Conservation (phyloP, 495 filamentous ascomycete genomes). For the Tuber aestivum region DNA sequence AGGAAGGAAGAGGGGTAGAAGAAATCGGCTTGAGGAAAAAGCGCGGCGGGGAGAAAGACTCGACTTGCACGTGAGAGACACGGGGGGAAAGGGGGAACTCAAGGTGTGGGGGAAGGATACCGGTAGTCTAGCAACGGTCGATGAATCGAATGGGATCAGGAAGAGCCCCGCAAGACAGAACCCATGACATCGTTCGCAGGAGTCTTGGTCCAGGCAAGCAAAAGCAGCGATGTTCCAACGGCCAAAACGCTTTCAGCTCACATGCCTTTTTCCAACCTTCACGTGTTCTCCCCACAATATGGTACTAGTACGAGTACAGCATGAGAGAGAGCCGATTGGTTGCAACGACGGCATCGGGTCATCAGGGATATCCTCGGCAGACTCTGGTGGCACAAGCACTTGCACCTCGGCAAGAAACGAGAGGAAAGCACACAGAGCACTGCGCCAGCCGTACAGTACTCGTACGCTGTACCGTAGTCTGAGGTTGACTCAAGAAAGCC, state of each 20-base stretch:
- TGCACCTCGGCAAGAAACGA: neutral
- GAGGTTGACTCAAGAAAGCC: neutral
- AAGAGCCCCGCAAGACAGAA: neutral
- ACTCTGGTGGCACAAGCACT: too few relatives aligned
- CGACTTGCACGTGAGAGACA: neutral
- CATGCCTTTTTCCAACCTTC: neutral
- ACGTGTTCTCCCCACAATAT: neutral
- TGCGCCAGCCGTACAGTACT: too few relatives aligned
- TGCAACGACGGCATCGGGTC: neutral
- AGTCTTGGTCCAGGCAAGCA: neutral
- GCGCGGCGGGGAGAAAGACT: conserved; percentile 16
- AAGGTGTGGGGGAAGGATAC: neutral
- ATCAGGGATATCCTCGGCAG: neutral
- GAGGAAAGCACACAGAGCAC: neutral
- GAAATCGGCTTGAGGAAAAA: conserved; percentile 15
- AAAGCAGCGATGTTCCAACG: neutral
- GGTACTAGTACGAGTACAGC: too few relatives aligned
- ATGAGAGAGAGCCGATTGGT: neutral
- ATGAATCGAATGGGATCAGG: neutral
- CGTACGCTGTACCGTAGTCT: too few relatives aligned
- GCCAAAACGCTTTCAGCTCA: neutral
- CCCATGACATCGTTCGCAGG: neutral
- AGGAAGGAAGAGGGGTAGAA: neutral
- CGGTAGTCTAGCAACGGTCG: neutral
- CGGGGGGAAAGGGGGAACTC: neutral